Percentiles rank a stretch among this genome's conserved stretches.
Evolutionary conservation across 2,329 filamentous ascomycete species (phyloP).

Genomic region (Colletotrichum camelliae): DNA sequence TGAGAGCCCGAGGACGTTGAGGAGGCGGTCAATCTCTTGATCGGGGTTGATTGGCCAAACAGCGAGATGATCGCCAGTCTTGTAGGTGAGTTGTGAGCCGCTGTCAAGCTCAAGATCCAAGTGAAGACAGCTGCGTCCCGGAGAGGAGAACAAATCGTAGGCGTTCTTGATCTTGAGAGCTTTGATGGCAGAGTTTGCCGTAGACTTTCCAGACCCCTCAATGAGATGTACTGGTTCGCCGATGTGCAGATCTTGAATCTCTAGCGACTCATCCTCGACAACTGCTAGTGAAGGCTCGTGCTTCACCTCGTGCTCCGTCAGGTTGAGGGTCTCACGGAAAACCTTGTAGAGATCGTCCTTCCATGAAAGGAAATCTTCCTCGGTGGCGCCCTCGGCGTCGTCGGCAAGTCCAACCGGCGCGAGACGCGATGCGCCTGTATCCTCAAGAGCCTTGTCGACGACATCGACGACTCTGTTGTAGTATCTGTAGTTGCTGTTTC

Average conservation of each 20-base stretch:
- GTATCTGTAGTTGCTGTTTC: slow-evolving; percentile 42
- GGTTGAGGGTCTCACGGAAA: slow-evolving; percentile 23
- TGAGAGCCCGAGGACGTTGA: slow-evolving; percentile 31
- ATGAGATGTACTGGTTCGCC: slow-evolving; percentile 24
- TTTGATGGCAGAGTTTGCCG: slow-evolving; percentile 22
- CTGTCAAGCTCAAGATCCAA: slow-evolving; percentile 40
- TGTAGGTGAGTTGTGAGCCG: slow-evolving; percentile 33
- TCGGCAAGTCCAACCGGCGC: slow-evolving; percentile 34
- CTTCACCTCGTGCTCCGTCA: slow-evolving; percentile 26
- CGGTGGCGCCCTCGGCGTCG: slow-evolving; percentile 34
- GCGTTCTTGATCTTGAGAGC: slow-evolving; percentile 22
- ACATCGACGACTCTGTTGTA: slow-evolving; percentile 40
- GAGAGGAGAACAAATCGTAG: slow-evolving; percentile 28
- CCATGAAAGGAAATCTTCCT: slow-evolving; percentile 42
- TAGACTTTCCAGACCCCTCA: slow-evolving; percentile 3
- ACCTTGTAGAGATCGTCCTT: slow-evolving; percentile 32
- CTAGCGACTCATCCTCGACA: slow-evolving; percentile 23
- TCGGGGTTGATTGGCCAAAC: slow-evolving; percentile 45
- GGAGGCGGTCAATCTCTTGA: slow-evolving; percentile 34
- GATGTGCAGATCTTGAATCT: slow-evolving; percentile 24
- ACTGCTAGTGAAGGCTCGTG: slow-evolving; percentile 28
- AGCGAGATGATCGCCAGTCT: slow-evolving; percentile 45
- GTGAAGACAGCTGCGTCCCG: slow-evolving; percentile 32
- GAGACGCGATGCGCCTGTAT: slow-evolving; percentile 31
- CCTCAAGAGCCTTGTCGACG: slow-evolving; percentile 27